A percentile compares a stretch with the other conserved stretches of the same genome.
These are phyloP conservation scores for Coleophoma eucalyptorum DNA, from an alignment of 2,329 filamentous ascomycete genomes.

Conservation along the genomic window DNA sequence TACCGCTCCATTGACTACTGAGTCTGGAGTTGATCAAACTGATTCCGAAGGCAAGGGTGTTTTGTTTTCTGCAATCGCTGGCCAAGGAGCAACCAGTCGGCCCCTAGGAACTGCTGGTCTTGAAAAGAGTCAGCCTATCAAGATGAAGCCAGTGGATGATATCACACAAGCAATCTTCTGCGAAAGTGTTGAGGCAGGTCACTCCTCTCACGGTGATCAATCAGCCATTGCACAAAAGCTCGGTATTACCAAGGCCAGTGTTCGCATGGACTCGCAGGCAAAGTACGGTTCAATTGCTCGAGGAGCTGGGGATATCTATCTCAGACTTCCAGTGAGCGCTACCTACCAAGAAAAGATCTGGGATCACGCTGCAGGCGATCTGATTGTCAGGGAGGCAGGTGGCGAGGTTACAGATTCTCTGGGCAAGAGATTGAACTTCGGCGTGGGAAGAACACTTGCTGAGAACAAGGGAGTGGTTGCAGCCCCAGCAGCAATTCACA, in stretches of 20 bases:
- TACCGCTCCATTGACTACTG: conserved; percentile 62
- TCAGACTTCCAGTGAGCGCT: conserved; percentile 79
- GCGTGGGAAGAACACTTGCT: conserved; percentile 77
- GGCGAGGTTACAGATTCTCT: conserved; percentile 87
- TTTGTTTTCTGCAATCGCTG: conserved; percentile 79
- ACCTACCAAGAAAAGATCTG: conserved; percentile 99
- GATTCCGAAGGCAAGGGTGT: conserved; percentile 77
- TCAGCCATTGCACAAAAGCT: conserved; percentile 78
- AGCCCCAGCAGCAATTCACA: conserved; percentile 73
- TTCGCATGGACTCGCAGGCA: conserved; percentile 96
- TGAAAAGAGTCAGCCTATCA: conserved; percentile 57
- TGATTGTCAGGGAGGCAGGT: conserved; percentile 92
- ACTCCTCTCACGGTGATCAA: conserved; percentile 87
- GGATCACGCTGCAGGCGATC: conserved; percentile 94
- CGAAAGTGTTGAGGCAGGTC: conserved; percentile 90
- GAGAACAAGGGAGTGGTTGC: conserved; percentile 94
- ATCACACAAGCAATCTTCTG: conserved; percentile 86
- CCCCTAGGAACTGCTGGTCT: conserved; percentile 59
- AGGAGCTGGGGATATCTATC: conserved; percentile 91
- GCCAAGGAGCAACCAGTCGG: conserved; percentile 76
- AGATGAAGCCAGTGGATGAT: conserved; percentile 73
- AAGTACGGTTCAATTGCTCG: conserved; percentile 96
- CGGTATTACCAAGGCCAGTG: conserved; percentile 83
- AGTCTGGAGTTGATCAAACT: conserved; percentile 70
- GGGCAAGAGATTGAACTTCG: conserved; percentile 83